Percentiles rank a stretch among this genome's conserved stretches.
phyloP scores from a whole-genome alignment of 495 filamentous ascomycete species.

The Aspergillus bertholletiae region DNA sequence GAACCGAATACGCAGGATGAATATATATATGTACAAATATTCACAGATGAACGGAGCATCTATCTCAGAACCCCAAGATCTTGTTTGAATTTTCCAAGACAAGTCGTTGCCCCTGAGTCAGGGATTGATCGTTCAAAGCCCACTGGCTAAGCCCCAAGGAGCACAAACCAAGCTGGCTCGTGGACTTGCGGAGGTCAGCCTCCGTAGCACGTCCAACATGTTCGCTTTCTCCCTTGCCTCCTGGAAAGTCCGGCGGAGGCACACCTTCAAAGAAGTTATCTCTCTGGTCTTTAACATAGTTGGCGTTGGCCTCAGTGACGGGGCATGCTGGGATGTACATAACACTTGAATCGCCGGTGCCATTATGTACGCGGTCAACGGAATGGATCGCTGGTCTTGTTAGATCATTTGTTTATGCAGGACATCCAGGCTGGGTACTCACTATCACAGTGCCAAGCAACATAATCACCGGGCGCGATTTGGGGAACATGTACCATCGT shows the following conservation, averaged over 20 bases:
- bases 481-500: conserved; percentile 70
- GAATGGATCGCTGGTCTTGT: conserved; percentile 26
- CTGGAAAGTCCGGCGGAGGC: conserved; percentile 72
- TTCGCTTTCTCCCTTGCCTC: conserved; percentile 30
- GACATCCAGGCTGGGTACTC: not conserved
- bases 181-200: not conserved
- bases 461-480: conserved; percentile 73
- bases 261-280: conserved; percentile 37
- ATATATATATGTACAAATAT: no score
- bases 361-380: conserved; percentile 64
- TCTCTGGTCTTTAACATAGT: conserved; percentile 58
- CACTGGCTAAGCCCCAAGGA: no score
- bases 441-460: conserved; percentile 76
- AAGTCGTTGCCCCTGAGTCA: no score
- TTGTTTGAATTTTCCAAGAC: no score
- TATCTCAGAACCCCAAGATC: no score
- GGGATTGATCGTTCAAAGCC: no score
- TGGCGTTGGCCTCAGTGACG: conserved; percentile 59
- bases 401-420: no score
- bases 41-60: no score
- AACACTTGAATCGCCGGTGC: conserved; percentile 62
- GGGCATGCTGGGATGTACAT: conserved; percentile 76
- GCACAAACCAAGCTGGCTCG: no score
- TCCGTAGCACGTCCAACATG: not conserved
- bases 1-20: no score